Evolutionary conservation across 768 basidiomycete species (phyloP), one percentile per base, ranked within the genome.

Genomic region (Erythrobasidium yunnanense): DNA sequence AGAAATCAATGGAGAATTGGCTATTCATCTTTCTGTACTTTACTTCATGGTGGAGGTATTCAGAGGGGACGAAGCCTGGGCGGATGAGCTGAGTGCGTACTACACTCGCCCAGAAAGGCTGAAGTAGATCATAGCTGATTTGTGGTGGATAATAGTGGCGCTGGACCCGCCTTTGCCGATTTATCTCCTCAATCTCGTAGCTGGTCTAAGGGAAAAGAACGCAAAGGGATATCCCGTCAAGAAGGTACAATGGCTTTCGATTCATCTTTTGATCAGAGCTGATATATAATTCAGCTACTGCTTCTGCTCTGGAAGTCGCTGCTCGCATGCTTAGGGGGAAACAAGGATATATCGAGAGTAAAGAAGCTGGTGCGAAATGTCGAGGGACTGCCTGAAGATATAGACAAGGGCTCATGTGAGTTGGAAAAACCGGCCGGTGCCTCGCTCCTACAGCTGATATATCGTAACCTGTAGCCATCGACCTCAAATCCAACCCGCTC

Each of bases 221-320:
- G 87, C 90, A 1, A 91, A 88, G 73, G 89, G 89, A 4, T 99
- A 95, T 77, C 95, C 95, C 0, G 87, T 95, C 71, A 99, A 97
- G 78, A 96, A 96, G 83, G 91, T 88, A 56, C 22, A 75, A n/a
- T 13, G 3, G 1, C 8, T 25, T 20, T 0, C n/a, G 8, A 7
- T 30, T 18, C 13, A 17, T 18, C 23, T 18, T 20, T 20, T 23
- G 29, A 23, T 30, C 23, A 51, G 32, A 4, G n/a, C 2, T 51
- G 7, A 55, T 25, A 18, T 6, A 22, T 15, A 15, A 22, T n/a
- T 51, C 72, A 95, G 92, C 83, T 96, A 2, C 82, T 99, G 13
- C 82, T 97, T 17, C 82, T 99, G 0, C 79, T 95, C 7, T 99
- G 95, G 95, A 99, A 97, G 75, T 84, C 88, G 0, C 77, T 97